phyloP scores from a whole-genome alignment of 768 basidiomycete species.

The Dioszegia crocea region DNA sequence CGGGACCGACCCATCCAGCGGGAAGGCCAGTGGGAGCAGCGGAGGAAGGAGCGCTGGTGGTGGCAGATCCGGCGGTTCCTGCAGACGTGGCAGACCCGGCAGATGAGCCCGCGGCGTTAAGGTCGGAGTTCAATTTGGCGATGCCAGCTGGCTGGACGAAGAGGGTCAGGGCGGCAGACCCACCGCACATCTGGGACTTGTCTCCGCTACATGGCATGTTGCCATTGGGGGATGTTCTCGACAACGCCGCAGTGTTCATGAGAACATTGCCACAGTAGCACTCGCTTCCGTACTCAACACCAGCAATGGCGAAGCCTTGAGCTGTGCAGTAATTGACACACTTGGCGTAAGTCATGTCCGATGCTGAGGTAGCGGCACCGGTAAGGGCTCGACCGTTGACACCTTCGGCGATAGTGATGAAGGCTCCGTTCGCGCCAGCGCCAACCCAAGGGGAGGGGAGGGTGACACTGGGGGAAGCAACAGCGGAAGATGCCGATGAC shows the following conservation, averaged over 20 bases:
- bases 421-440: neutral
- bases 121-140: conserved; percentile 2
- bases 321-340: conserved; percentile 31
- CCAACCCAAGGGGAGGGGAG: neutral
- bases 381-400: conserved; percentile 38
- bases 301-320: conserved; percentile 28
- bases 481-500: too few species aligned
- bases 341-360: conserved; percentile 26
- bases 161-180: conserved; percentile 19
- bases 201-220: conserved; percentile 37
- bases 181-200: conserved; percentile 23
- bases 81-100: conserved; percentile 10
- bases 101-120: neutral
- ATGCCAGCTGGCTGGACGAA: conserved; percentile 3
- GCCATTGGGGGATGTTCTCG: conserved; percentile 13
- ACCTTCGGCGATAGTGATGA: conserved; percentile 21
- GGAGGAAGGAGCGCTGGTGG: conserved; percentile 3
- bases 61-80: neutral
- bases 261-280: conserved; percentile 38
- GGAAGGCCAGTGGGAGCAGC: neutral
- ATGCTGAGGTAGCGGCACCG: conserved; percentile 21
- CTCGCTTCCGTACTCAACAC: conserved; percentile 35
- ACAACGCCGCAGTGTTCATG: conserved; percentile 17
- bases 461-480: neutral
- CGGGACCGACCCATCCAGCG: conserved; percentile 10